Evolutionary conservation across 2,329 filamentous ascomycete genomes (phyloP), one percentile per base, ranked within the genome.

Genomic region (Paecilomyces niveus): DNA sequence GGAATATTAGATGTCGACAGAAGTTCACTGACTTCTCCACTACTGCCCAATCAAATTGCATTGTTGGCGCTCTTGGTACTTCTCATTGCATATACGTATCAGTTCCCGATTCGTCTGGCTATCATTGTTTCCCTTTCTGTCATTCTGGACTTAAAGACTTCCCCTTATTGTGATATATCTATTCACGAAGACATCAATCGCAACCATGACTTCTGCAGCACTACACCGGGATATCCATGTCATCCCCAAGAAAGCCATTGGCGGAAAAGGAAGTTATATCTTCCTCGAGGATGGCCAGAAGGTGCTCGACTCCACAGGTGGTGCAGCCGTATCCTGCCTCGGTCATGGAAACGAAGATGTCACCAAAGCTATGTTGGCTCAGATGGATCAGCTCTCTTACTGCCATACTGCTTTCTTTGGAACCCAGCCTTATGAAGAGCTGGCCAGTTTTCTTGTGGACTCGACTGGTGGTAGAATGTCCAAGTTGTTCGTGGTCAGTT

Each of bases 251-350:
- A 75, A 71, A 54, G 81, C 82, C 3, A 68, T 77, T 9, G 78
- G 74, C 0, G 83, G 78, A 4, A 70, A 77, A 57, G 82, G 81
- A 10, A 77, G 79, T 62, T 81, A 80, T 59, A 71, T 85, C n/a
- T 72, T 76, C 33, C 74, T 85, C 1, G 75, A 76, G 63, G 78
- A 80, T 67, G 86, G 86, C 1, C 79, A 81, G 24, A 77, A 74
- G 33, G 81, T 94, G 51, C 81, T 92, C 13, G 90, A 94, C 70
- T 87, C 85, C 1, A 89, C 86, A 21, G 83, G 87, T 29, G 90
- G 90, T 21, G 87, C 89, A 2, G 88, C 87, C 22, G 89, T 92
- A 3, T 80, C 85, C 9, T 87, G 86, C 67, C 75, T 93, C 9
- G 90, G 89, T 6, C 86, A 90, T 64, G 85, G 83, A 31, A 81